Evolutionary conservation across 2,329 filamentous ascomycete genomes (phyloP), one percentile per base, ranked within the genome.

Genomic region (Scopulariopsis brevicaulis): DNA sequence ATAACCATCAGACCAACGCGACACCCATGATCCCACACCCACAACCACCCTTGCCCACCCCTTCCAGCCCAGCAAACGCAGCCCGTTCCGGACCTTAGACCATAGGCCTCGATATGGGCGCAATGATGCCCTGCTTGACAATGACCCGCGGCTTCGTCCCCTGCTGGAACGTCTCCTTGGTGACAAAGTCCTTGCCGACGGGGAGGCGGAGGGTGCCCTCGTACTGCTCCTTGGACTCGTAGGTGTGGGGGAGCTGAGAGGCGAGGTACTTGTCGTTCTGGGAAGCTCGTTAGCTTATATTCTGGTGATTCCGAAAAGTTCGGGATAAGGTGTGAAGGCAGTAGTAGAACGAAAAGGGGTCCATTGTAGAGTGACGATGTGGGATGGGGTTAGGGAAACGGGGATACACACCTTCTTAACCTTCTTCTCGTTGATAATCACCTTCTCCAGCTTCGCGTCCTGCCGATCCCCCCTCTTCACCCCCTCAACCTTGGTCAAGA

Each of bases 131-230:
- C 74, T 92, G 89, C 77, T 96, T 96, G 70, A 96, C 77, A 70
- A 97, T 77, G 63, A 97, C 82, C 65, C 90, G 84, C 59, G 94
- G 94, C 80, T 93, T 96, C 60, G 89, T 96, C 61, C 83, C 83
- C 65, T 87, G 84, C 77, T 97, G 92, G 80, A 94, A 94, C 15
- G 88, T 90, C 75, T 90, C 85, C 81, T 96, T 96, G n/a, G 93
- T 97, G 64, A 86, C 85, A 92, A 93, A 99, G 72, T 99, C 93
- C 18, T 88, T 90, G 1, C 94, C 94, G 60, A 97, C 83, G 1
- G 94, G 94, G 63, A 96, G 74, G 51, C 93, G 80, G 59, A 97
- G 76, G 62, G 87, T 89, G 55, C 93, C 79, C 77, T 99, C 94
- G 73, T 97, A 97, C 76, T 96, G 91, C 67, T 88, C 81, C 64